Base-by-base conservation (phyloP, 352 stramenopile species). In the Phytopythium montanum region DNA sequence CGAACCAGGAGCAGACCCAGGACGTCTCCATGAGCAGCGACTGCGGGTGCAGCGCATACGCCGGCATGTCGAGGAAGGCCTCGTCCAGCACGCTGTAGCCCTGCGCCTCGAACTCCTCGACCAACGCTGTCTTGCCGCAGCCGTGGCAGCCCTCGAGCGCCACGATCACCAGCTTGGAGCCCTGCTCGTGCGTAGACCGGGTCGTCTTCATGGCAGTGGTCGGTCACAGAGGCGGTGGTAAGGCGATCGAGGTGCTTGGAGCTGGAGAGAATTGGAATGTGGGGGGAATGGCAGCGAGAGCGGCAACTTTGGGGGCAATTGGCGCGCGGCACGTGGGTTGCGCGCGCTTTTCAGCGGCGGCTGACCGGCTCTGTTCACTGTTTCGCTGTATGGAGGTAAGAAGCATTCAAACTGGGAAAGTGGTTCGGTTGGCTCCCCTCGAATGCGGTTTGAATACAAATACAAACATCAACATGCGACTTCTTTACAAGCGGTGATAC, bases 1-100 rank as follows among this genome's bases (percentile, higher is more conserved):
- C 81, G 61, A 96, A 96, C 86, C 88, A 96, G 12, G 84, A 92
- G 60, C 85, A 94, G 60, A 96, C 86, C 88, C 88, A 96, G 31
- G 79, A 87, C 34, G 86, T 95, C 65, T 96, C 88, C 86, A 95
- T 95, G 39, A 96, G 82, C 28, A 96, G 73, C 26, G 86, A 94
- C 68, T 96, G 88, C n/a, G 88, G 86, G 60, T 92, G 82, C 56
- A 96, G 70, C 28, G 81, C 79, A 56, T 94, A 91, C 16, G 77
- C 68, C 9, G 86, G 85, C 88, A 96, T 95, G 74, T 92, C 73
- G 63, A 96, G 84, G 64, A 96, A 96, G 28, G 85, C 85, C 60
- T 96, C 88, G 57, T 95, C 83, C 42, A 96, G 67, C 31, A 94
- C 78, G 62, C 75, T 69, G 68, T 93, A 95, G 48, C 86, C 86